These are phyloP conservation scores for Fragaria iinumae DNA, from an alignment of 306 rosid species.

Conservation along the genomic window DNA sequence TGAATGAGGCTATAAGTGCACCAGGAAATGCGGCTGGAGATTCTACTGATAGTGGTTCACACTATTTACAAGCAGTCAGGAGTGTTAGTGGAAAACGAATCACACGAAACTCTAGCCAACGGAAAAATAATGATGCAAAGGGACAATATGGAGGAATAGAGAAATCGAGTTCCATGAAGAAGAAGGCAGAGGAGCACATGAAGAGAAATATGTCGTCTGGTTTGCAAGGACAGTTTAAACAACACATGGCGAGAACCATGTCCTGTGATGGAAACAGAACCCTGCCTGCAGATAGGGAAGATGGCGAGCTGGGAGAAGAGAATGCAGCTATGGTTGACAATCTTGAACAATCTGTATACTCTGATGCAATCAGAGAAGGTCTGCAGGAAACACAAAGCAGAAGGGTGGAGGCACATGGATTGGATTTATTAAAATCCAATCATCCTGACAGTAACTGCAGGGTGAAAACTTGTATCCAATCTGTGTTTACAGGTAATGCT, in stretches of 20 bases:
- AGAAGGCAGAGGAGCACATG: conserved; percentile 23
- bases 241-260: conserved; percentile 27
- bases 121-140: conserved; percentile 12
- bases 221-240: conserved; percentile 26
- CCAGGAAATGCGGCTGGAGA: conserved; percentile 47
- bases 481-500: conserved; percentile 34
- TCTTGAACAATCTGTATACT: too few species aligned
- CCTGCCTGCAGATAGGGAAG: conserved; percentile 30
- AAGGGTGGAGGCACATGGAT: too few species aligned
- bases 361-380: too few species aligned
- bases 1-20: conserved; percentile 48
- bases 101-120: conserved; percentile 24
- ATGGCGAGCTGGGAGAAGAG: conserved; percentile 27
- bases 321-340: background rate
- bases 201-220: conserved; percentile 10
- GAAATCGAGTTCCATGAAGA: conserved; percentile 27
- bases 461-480: conserved; percentile 34
- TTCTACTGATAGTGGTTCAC: conserved; percentile 32
- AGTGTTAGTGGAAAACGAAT: conserved; percentile 22
- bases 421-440: conserved; percentile 15
- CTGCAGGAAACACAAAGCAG: too few species aligned
- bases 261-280: conserved; percentile 34
- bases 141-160: conserved; percentile 22
- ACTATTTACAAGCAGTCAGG: conserved; percentile 12
- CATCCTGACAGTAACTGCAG: conserved; percentile 41